A percentile compares a stretch with the other conserved stretches of the same genome.
Conservation (phyloP, 179 eudicot genomes). For the Heliamphora ciliata region DNA sequence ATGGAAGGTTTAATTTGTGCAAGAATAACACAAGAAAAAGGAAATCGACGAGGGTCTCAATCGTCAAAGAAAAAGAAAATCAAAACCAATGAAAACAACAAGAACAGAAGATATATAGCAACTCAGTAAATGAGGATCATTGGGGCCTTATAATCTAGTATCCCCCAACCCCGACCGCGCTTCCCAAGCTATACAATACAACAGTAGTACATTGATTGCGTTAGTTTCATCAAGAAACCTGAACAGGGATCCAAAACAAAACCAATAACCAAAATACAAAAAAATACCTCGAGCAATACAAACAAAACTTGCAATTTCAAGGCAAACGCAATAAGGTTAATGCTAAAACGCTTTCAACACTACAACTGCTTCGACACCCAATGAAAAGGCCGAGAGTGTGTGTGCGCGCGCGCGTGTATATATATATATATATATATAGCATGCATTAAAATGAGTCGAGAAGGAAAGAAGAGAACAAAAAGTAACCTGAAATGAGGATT, state of each 20-base stretch:
- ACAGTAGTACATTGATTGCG: background rate
- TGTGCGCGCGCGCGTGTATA: background rate
- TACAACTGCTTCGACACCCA: background rate
- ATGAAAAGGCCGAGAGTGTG: background rate
- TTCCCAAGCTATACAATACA: background rate
- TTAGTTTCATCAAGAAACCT: constrained; percentile 7
- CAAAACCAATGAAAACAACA: background rate
- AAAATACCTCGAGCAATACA: background rate
- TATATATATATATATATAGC: background rate
- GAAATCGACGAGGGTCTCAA: background rate
- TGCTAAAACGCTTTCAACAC: background rate
- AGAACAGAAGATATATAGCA: background rate
- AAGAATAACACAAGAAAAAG: background rate
- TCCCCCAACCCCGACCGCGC: no score
- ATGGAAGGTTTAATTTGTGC: background rate
- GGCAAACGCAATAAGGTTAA: background rate
- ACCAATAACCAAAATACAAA: no score
- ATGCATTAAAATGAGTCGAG: background rate
- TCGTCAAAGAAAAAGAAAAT: background rate
- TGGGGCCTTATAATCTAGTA: no score
- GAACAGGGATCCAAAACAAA: background rate
- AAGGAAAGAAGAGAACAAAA: background rate
- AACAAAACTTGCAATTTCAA: background rate
- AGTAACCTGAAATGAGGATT: background rate
- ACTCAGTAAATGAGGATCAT: background rate